Conservation (phyloP, 805 yeast genomes). For the Candida maltosa region DNA sequence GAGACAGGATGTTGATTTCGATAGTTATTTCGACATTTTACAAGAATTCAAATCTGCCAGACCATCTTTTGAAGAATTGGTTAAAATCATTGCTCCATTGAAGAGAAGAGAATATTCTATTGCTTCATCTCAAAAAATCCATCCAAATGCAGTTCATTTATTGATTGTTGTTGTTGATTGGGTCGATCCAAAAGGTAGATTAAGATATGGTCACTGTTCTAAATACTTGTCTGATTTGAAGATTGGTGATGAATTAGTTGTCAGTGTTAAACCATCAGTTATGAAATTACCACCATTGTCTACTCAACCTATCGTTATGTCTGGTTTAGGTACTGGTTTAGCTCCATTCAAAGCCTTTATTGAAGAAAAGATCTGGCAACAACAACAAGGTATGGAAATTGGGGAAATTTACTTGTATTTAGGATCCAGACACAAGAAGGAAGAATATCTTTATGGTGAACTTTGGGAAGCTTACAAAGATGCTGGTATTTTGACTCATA, state of each 20-base stretch:
- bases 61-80: conserved; percentile 69
- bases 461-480: conserved; percentile 94
- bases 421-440: conserved; percentile 94
- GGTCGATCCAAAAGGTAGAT: conserved; percentile 82
- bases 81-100: conserved; percentile 73
- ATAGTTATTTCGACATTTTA: conserved; percentile 77
- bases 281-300: conserved; percentile 92
- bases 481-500: conserved; percentile 87
- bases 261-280: conserved; percentile 92
- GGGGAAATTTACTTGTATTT: conserved; percentile 85
- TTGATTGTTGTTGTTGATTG: conserved; percentile 95
- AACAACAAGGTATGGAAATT: conserved; percentile 81
- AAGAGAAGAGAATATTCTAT: conserved; percentile 97
- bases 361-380: conserved; percentile 93
- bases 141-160: conserved; percentile 86
- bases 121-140: conserved; percentile 92
- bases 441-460: conserved; percentile 95
- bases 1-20: conserved; percentile 80
- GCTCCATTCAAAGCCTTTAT: conserved; percentile 98
- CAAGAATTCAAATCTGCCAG: conserved; percentile 77
- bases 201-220: conserved; percentile 91
- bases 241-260: conserved; percentile 84
- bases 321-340: conserved; percentile 95
- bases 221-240: conserved; percentile 77
- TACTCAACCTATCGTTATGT: conserved; percentile 89